phyloP scores from a whole-genome alignment of 257 asterid genomes.

The Penstemon davidsonii region DNA sequence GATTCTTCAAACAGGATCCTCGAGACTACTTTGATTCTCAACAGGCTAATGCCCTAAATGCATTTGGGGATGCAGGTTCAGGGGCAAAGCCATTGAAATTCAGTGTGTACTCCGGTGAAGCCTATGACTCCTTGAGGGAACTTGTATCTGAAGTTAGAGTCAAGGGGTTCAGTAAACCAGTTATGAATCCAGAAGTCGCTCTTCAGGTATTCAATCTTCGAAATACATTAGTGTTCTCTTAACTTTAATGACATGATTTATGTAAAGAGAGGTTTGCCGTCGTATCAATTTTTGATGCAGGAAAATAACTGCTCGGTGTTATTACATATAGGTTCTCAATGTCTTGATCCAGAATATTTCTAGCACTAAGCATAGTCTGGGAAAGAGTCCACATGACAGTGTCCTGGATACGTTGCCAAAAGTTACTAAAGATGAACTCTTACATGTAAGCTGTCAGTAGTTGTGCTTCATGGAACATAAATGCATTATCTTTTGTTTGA shows the following conservation, averaged over 20 bases:
- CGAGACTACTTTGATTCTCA: constrained; percentile 96
- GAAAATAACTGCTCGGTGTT: constrained; percentile 30
- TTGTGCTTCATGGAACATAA: constrained; percentile 5
- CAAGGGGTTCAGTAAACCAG: constrained; percentile 63
- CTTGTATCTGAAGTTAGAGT: constrained; percentile 51
- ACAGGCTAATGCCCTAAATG: constrained; percentile 77
- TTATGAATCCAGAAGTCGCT: constrained; percentile 68
- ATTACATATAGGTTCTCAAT: constrained; percentile 59
- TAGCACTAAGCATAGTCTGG: constrained; percentile 79
- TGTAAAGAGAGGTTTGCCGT: constrained; percentile 16
- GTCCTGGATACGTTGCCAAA: constrained; percentile 79
- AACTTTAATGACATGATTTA: constrained; percentile 14
- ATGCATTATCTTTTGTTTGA: constrained; percentile 9
- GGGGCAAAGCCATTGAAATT: constrained; percentile 51
- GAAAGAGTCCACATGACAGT: constrained; percentile 76
- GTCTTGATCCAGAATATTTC: constrained; percentile 84
- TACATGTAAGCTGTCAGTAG: constrained; percentile 56
- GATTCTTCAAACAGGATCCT: constrained; percentile 71
- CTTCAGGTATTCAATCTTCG: constrained; percentile 57
- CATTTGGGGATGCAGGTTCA: constrained; percentile 65
- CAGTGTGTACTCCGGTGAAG: constrained; percentile 57
- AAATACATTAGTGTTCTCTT: constrained; percentile 19
- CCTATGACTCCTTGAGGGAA: constrained; percentile 61
- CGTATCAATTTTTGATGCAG: constrained; percentile 18
- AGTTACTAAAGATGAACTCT: constrained; percentile 63